Base-by-base conservation (phyloP, 495 filamentous ascomycete genomes). In the Penicillium atrosanguineum region DNA sequence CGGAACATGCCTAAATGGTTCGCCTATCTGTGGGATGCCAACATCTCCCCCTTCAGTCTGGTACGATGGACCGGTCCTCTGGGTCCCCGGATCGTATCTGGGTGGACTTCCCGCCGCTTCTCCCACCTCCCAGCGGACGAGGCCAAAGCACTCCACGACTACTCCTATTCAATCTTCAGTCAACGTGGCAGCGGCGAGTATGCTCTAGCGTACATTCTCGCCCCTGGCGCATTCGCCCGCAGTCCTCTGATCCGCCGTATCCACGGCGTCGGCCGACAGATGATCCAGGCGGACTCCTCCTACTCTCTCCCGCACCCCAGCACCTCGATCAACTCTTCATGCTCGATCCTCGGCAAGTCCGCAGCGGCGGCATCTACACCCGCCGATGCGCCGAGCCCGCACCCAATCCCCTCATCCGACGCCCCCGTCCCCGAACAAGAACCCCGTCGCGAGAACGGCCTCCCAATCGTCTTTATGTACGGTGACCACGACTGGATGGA, bases 401-500 rank as follows among this genome's bases (percentile, higher is more conserved):
- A 18, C 28, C 12, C 56, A 41, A 12, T 18, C 38, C 25, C 44
- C 37, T 29, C 49, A 7, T 43, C 57, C 19, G 49, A 53, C 16
- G 18, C 64, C 4, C 34, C 56, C n/a, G 40, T 18, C 18, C 38
- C 38, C 1, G 7, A 16, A 16, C 38, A 55, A 16, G 49, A 49
- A 1, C 59, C 71, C 44, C 59, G 57, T 40, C 75, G 81, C 7
- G 90, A 95, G 62, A 87, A 79, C 3, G 93, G 92, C 4, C 75
- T 91, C 47, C 94, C 94, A 0, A 77, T 96, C 28, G 81, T 97
- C 11, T 81, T 97, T 61, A 89, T 97, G 86, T 98, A 98, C 62
- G 94, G 94, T 50, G 91, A 96, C 61, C 83, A 91, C 61, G 94
- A 98, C 75, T 98, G 94, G 94, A 97, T 98, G 94, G 95, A 97